Evolutionary conservation across 345 rosid species (phyloP), one percentile per base, ranked within the genome.

Genomic region (Barbarea vulgaris): DNA sequence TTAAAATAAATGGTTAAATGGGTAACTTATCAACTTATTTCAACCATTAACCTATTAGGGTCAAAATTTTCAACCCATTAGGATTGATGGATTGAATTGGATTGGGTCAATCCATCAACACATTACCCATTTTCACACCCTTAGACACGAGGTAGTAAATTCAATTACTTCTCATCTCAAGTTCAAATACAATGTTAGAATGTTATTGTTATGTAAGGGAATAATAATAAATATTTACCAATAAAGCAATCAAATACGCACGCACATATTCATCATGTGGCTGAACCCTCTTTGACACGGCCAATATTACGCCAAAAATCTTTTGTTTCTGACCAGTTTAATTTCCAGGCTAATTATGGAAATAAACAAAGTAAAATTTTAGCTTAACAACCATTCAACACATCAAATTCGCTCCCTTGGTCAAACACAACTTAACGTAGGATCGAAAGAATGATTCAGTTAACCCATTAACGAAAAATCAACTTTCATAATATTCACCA

Each of bases 261-360:
- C n/a, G n/a, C n/a, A n/a, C n/a, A 39, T 19, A 19, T 68, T 60
- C 79, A 7, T 30, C 63, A 30, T 59, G 69, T 75, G 34, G 69
- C 68, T 68, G 79, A 76, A 68, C 63, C 15, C 28, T 75, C 47
- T 22, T 59, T 68, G 79, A 76, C 73, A 48, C 10, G 0, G 13
- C 31, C 50, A 33, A 50, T 50, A 59, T 59, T 15, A 59, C 28
- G 48, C 68, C 27, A 37, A 9, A 15, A 37, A 10, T 17, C 3
- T 21, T 37, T 27, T 67, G 27, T 27, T 6, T 15, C 19, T 28
- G 36, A 37, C 39, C 73, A 15, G n/a, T 12, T 68, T n/a, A 51
- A 37, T 18, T 75, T 51, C 57, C 21, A 59, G 7, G 55, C 69
- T 36, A 6, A 28, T 34, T 48, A 48, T 58, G 47, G 64, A 41